A percentile compares a stretch with the other conserved stretches of the same genome.
Conservation (phyloP, 1,284 basidiomycete species). For the Xerocomus amazonicus region DNA sequence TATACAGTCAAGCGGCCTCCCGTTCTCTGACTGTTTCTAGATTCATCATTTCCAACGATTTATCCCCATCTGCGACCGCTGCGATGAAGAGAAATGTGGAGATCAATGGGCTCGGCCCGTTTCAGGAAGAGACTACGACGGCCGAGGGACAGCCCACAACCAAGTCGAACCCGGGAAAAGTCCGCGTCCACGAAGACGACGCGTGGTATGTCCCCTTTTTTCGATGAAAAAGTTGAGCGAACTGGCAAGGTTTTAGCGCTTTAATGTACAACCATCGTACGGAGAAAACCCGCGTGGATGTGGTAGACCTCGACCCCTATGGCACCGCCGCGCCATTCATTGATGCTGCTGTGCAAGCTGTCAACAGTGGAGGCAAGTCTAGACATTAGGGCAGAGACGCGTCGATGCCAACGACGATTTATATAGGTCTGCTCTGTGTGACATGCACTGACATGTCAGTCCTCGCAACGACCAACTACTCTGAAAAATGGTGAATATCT, state of each 20-base stretch:
- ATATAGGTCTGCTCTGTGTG: slow-evolving; percentile 78
- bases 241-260: slow-evolving; percentile 44
- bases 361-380: slow-evolving; percentile 79
- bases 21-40: slow-evolving; percentile 31
- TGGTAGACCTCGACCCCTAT: slow-evolving; percentile 96
- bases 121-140: slow-evolving; percentile 17
- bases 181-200: slow-evolving; percentile 86
- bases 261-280: slow-evolving; percentile 90
- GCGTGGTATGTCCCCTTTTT: slow-evolving; percentile 64
- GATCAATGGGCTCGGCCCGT: slow-evolving; percentile 76
- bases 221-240: not conserved
- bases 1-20: not conserved
- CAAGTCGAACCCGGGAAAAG: slow-evolving; percentile 46
- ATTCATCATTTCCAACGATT: slow-evolving; percentile 91
- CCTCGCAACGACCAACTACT: slow-evolving; percentile 90
- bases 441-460: slow-evolving; percentile 97
- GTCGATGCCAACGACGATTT: slow-evolving; percentile 3
- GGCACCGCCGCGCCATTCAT: slow-evolving; percentile 97
- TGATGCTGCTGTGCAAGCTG: slow-evolving; percentile 91
- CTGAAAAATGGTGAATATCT: slow-evolving; percentile 84
- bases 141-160: slow-evolving; percentile 16
- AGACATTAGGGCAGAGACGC: not conserved
- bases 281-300: slow-evolving; percentile 77
- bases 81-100: slow-evolving; percentile 89
- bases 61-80: slow-evolving; percentile 79